A percentile compares a stretch with the other conserved stretches of the same genome.
phyloP scores from a whole-genome alignment of 371 early-diverging fungal genomes.

The Fennellomyces sp. region DNA sequence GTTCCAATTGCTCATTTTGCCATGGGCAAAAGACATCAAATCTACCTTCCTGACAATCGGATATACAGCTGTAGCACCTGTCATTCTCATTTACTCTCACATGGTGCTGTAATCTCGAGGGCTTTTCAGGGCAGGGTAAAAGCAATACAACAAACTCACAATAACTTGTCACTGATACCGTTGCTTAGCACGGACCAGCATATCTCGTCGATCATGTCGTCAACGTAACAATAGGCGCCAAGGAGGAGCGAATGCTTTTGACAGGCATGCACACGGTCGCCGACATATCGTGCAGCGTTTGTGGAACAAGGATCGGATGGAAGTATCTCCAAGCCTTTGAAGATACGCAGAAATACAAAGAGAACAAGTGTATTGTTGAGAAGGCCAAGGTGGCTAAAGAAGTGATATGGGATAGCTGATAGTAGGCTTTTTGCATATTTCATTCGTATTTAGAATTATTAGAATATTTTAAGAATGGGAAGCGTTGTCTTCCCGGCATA shows the following conservation, averaged over 20 bases:
- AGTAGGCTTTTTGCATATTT: too few species aligned
- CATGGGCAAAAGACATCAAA: conserved; percentile 8
- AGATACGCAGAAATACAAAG: conserved; percentile 79
- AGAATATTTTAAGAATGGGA: too few species aligned
- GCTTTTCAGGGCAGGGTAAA: conserved; percentile 26
- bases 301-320: conserved; percentile 77
- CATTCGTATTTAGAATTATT: too few species aligned
- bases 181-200: conserved; percentile 61
- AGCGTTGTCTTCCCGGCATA: too few species aligned
- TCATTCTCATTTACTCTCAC: conserved; percentile 24
- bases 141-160: background rate
- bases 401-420: conserved; percentile 3
- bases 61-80: conserved; percentile 14
- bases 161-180: background rate
- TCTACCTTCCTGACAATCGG: conserved; percentile 6
- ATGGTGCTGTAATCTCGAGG: conserved; percentile 16
- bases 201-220: conserved; percentile 70
- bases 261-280: conserved; percentile 81
- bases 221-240: conserved; percentile 62
- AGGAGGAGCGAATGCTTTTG: conserved; percentile 71
- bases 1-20: conserved; percentile 11
- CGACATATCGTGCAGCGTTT: conserved; percentile 70
- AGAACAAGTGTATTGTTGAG: conserved; percentile 78
- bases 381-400: conserved; percentile 43
- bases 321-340: conserved; percentile 64